phyloP scores from a whole-genome alignment of 768 basidiomycete genomes.

The Pleurotus salmoneostramineus region DNA sequence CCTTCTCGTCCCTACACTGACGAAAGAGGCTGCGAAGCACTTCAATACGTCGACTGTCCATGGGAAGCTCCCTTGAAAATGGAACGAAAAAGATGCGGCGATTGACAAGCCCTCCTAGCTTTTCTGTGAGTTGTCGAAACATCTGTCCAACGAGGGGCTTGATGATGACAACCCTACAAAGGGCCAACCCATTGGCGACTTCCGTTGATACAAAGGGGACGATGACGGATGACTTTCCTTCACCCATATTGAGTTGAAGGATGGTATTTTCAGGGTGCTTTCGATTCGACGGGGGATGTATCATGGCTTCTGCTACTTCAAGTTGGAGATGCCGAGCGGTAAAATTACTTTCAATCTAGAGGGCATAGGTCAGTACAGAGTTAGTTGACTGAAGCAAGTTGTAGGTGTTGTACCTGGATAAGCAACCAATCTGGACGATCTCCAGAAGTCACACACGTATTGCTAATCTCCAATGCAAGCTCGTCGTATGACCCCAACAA shows the following conservation, averaged over 20 bases:
- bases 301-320: constrained; percentile 42
- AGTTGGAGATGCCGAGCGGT: constrained; percentile 38
- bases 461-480: constrained; percentile 22
- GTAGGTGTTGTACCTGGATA: constrained; percentile 29
- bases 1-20: constrained; percentile 33
- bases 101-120: constrained; percentile 39
- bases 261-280: constrained; percentile 24
- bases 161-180: constrained; percentile 48
- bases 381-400: background rate
- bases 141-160: constrained; percentile 43
- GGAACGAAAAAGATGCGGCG: constrained; percentile 47
- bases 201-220: constrained; percentile 36
- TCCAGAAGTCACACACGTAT: constrained; percentile 13
- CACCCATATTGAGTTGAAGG: constrained; percentile 56
- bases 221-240: constrained; percentile 52
- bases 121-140: constrained; percentile 42
- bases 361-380: background rate
- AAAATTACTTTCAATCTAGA: constrained; percentile 43
- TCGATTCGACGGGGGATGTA: constrained; percentile 24
- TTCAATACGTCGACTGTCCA: constrained; percentile 13
- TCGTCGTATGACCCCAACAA: constrained; percentile 22
- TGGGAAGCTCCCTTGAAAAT: constrained; percentile 37
- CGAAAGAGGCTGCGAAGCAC: constrained; percentile 26
- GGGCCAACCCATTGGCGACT: constrained; percentile 37
- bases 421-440: constrained; percentile 36